These are phyloP conservation scores for Chlorella sorokiniana DNA, from an alignment of 139 green algal species.

Conservation along the genomic window DNA sequence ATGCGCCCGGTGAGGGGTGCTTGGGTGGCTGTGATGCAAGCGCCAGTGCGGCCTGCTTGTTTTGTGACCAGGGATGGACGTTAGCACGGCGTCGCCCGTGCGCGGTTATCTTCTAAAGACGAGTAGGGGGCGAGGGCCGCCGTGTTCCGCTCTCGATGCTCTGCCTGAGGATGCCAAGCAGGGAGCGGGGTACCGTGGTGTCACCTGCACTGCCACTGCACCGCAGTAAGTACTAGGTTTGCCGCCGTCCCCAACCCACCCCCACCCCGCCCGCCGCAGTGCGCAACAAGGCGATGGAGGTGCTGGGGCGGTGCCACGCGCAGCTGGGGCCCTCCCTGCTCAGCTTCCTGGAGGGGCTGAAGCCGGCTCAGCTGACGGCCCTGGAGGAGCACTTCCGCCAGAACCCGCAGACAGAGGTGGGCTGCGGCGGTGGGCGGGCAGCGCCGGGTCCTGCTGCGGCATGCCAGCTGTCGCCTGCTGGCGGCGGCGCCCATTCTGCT, in stretches of 20 bases:
- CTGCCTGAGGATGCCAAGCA: no score
- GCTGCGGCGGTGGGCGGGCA: background rate
- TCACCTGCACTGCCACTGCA: background rate
- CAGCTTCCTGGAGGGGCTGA: slow-evolving; percentile 78
- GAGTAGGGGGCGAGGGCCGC: no score
- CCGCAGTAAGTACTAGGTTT: background rate
- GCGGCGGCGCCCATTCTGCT: no score
- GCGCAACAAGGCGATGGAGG: slow-evolving; percentile 73
- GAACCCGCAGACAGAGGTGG: slow-evolving; percentile 67
- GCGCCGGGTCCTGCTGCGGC: background rate
- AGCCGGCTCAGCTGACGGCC: slow-evolving; percentile 89
- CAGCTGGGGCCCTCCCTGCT: slow-evolving; percentile 66
- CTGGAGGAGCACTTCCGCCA: slow-evolving; percentile 88
- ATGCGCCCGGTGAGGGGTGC: slow-evolving; percentile 49
- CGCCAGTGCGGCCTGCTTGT: no score
- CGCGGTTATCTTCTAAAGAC: no score
- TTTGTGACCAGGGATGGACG: no score
- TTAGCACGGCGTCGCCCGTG: no score
- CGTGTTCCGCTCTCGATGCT: no score
- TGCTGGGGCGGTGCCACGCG: slow-evolving; percentile 58
- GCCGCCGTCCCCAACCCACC: no score
- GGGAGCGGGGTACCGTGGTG: no score
- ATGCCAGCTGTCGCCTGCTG: background rate
- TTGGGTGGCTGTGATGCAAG: no score
- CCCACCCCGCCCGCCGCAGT: slow-evolving; percentile 36